A percentile compares a stretch with the other conserved stretches of the same genome.
Evolutionary conservation across 495 filamentous ascomycete species (phyloP).

Genomic region (Rostrohypoxylon terebratum): DNA sequence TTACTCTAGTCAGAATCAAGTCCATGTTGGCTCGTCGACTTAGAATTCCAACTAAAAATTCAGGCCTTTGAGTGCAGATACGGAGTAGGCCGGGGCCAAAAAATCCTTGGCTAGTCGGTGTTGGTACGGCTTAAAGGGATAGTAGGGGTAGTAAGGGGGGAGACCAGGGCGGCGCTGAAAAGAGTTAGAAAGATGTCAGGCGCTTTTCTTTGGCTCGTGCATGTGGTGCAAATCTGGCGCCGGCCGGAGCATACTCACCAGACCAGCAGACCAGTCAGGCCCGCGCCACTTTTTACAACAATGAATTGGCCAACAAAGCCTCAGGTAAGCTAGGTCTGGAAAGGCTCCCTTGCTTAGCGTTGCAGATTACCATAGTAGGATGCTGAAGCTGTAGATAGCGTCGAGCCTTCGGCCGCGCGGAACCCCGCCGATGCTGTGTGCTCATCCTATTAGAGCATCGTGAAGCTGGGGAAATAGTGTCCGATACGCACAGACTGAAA

Average conservation of each 20-base stretch:
- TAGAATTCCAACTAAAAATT: constrained; percentile 30
- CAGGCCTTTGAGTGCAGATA: constrained; percentile 12
- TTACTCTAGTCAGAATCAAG: constrained; percentile 1
- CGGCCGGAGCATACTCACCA: constrained; percentile 30
- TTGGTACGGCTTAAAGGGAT: constrained; percentile 19
- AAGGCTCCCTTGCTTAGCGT: constrained; percentile 20
- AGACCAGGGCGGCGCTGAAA: constrained; percentile 9
- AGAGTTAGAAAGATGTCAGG: constrained; percentile 27
- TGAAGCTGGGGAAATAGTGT: constrained; percentile 15
- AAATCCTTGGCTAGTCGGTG: constrained; percentile 7
- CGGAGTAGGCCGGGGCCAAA: constrained; percentile 28
- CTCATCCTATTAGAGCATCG: constrained; percentile 13
- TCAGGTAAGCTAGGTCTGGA: not conserved
- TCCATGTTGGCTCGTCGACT: constrained; percentile 33
- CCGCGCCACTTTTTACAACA: constrained; percentile 22
- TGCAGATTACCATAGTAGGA: constrained; percentile 27
- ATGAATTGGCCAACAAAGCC: not conserved
- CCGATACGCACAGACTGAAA: constrained; percentile 19
- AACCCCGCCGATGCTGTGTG: constrained; percentile 34
- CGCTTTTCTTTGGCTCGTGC: constrained; percentile 33
- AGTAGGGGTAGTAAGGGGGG: constrained; percentile 6
- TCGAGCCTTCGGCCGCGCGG: constrained; percentile 41
- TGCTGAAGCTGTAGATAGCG: constrained; percentile 20
- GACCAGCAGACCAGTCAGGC: constrained; percentile 26
- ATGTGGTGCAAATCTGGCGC: constrained; percentile 22